These are phyloP conservation scores for Ceriops decandra DNA, from an alignment of 345 rosid species.

Conservation along the genomic window DNA sequence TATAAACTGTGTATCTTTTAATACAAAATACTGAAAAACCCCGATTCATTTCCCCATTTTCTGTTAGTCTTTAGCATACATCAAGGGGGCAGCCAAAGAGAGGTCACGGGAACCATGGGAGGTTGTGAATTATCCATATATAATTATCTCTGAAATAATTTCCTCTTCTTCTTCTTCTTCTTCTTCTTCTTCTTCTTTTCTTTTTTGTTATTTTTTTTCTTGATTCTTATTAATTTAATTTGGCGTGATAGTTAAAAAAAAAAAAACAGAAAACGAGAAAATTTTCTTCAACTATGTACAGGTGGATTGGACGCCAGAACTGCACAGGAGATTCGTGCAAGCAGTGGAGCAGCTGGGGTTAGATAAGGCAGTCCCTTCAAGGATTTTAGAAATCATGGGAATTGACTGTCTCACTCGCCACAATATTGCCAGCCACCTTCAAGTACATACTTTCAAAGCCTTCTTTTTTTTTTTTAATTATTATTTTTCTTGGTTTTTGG, in stretches of 20 bases:
- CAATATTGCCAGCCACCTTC: conserved; percentile 97
- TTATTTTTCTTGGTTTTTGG: background rate
- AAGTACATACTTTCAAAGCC: conserved; percentile 37
- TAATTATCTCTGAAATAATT: background rate
- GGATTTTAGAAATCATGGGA: conserved; percentile 89
- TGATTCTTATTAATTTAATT: background rate
- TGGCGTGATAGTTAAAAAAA: background rate
- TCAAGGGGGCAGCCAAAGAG: conserved; percentile 4
- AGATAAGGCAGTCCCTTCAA: conserved; percentile 96
- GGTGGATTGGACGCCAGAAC: conserved; percentile 98
- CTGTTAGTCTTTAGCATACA: background rate
- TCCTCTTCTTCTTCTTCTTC: background rate
- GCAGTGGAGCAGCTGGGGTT: conserved; percentile 96
- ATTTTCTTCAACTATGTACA: conserved; percentile 31
- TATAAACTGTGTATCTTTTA: background rate
- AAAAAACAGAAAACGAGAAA: too few species aligned
- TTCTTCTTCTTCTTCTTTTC: background rate
- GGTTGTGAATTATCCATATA: conserved; percentile 10
- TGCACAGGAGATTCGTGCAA: conserved; percentile 86
- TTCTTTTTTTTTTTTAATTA: background rate
- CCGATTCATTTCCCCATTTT: background rate
- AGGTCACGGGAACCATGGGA: conserved; percentile 30
- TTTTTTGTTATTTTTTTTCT: background rate
- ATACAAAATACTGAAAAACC: background rate
- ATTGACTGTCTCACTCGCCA: conserved; percentile 93